A percentile compares a stretch with the other conserved stretches of the same genome.
Conservation (phyloP, 2,329 filamentous ascomycete genomes). For the Penicillium sp. region DNA sequence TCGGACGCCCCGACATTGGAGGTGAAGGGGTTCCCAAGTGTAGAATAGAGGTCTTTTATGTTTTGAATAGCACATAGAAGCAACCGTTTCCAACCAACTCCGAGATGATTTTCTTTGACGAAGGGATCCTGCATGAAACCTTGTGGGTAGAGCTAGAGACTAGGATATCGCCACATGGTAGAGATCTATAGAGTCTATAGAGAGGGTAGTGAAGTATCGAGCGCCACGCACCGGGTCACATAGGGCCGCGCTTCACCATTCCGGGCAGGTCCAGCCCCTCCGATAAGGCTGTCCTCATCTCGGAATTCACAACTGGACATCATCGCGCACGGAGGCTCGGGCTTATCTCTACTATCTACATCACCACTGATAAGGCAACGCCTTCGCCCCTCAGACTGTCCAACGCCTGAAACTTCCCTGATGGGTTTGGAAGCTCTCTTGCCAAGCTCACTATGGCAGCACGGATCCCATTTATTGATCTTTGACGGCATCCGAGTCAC, state of each 20-base stretch:
- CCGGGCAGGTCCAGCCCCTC: conserved; percentile 25
- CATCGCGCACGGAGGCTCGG: neutral
- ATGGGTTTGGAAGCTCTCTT: conserved; percentile 19
- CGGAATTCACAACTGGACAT: conserved; percentile 7
- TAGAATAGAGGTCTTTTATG: conserved; percentile 37
- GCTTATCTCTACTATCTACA: conserved; percentile 14
- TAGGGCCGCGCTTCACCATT: conserved; percentile 13
- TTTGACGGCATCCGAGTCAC: conserved; percentile 4
- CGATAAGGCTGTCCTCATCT: conserved; percentile 11
- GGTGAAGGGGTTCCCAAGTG: conserved; percentile 18
- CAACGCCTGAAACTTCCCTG: conserved; percentile 29
- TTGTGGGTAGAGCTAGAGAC: neutral
- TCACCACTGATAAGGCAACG: conserved; percentile 10
- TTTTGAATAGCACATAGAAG: conserved; percentile 40
- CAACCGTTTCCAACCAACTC: conserved; percentile 14
- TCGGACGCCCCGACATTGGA: conserved; percentile 6
- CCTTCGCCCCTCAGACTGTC: conserved; percentile 1
- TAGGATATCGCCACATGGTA: neutral
- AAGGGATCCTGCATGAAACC: neutral
- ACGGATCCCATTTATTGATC: conserved; percentile 11
- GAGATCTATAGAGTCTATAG: too few species aligned
- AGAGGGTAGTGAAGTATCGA: neutral
- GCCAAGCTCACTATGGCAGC: conserved; percentile 18
- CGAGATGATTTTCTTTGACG: conserved; percentile 6
- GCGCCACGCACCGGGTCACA: neutral